Evolutionary conservation across 2,329 filamentous ascomycete species (phyloP).

Genomic region (Alternaria solani): DNA sequence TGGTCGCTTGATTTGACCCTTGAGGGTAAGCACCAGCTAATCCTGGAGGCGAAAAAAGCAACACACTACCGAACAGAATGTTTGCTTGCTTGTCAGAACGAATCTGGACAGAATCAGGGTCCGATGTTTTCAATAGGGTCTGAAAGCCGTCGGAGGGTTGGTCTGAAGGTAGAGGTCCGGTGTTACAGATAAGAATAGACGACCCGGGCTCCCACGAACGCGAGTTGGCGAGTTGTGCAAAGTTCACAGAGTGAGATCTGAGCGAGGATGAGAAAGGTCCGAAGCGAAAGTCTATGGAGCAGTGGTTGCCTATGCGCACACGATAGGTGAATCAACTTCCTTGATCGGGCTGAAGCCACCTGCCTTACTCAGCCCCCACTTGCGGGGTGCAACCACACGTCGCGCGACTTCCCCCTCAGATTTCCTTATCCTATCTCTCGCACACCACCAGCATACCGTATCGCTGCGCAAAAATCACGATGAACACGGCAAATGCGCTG

Average conservation of each 20-base stretch:
- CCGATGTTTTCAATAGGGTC: constrained; percentile 26
- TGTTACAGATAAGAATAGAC: constrained; percentile 31
- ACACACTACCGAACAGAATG: not conserved
- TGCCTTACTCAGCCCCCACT: no score
- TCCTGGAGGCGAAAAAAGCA: constrained; percentile 20
- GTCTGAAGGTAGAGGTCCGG: constrained; percentile 28
- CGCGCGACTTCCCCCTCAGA: constrained; percentile 6
- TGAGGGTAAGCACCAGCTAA: constrained; percentile 16
- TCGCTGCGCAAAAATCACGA: not conserved
- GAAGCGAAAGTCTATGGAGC: not conserved
- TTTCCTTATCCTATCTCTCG: constrained; percentile 1
- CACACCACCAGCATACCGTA: not conserved
- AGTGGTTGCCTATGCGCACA: constrained; percentile 9
- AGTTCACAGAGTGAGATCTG: not conserved
- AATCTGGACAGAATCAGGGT: constrained; percentile 10
- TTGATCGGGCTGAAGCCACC: constrained; percentile 26
- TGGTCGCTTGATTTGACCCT: constrained; percentile 9
- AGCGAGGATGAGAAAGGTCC: not conserved
- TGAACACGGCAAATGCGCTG: constrained; percentile 4
- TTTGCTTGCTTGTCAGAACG: constrained; percentile 19
- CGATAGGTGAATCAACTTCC: constrained; percentile 31
- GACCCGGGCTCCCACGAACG: not conserved
- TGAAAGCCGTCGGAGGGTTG: constrained; percentile 18
- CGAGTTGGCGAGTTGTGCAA: constrained; percentile 3
- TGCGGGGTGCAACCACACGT: constrained; percentile 4